Conservation (phyloP, 352 stramenopile genomes). For the Globisporangium takayamanum region DNA sequence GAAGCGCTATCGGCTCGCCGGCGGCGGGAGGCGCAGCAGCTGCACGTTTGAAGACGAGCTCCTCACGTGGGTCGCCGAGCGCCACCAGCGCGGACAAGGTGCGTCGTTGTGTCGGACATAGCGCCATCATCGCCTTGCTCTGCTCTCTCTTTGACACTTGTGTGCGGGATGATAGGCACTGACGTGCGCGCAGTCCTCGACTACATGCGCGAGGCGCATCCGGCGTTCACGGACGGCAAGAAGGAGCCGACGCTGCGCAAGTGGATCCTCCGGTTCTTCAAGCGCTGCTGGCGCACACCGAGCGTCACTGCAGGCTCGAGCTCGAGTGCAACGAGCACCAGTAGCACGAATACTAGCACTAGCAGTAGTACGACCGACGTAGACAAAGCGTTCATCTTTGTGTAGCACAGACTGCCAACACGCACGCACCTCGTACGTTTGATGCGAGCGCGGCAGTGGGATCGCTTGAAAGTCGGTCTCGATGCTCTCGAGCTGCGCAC, state of each 20-base stretch:
- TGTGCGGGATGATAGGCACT: slow-evolving; percentile 24
- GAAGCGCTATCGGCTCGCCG: slow-evolving; percentile 66
- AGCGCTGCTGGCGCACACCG: slow-evolving; percentile 53
- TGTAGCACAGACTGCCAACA: slow-evolving; percentile 17
- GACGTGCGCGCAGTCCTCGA: slow-evolving; percentile 64
- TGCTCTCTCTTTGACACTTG: background rate
- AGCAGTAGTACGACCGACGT: slow-evolving; percentile 17
- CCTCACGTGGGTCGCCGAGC: slow-evolving; percentile 62
- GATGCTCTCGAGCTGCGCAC: slow-evolving; percentile 27
- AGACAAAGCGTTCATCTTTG: slow-evolving; percentile 52
- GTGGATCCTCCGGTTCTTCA: slow-evolving; percentile 80
- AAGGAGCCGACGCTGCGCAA: slow-evolving; percentile 75
- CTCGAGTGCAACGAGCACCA: background rate
- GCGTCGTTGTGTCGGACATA: background rate
- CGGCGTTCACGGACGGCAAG: slow-evolving; percentile 70
- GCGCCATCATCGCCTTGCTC: background rate
- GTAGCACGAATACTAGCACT: slow-evolving; percentile 1
- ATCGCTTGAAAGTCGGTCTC: slow-evolving; percentile 30
- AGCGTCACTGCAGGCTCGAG: slow-evolving; percentile 11
- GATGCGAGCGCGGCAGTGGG: slow-evolving; percentile 11
- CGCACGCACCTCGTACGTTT: no score
- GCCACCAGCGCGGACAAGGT: slow-evolving; percentile 57
- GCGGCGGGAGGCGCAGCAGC: slow-evolving; percentile 54
- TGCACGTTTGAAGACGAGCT: slow-evolving; percentile 74
- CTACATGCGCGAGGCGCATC: slow-evolving; percentile 57